phyloP scores from a whole-genome alignment of 148 eudicot genomes.

The Silene latifolia region DNA sequence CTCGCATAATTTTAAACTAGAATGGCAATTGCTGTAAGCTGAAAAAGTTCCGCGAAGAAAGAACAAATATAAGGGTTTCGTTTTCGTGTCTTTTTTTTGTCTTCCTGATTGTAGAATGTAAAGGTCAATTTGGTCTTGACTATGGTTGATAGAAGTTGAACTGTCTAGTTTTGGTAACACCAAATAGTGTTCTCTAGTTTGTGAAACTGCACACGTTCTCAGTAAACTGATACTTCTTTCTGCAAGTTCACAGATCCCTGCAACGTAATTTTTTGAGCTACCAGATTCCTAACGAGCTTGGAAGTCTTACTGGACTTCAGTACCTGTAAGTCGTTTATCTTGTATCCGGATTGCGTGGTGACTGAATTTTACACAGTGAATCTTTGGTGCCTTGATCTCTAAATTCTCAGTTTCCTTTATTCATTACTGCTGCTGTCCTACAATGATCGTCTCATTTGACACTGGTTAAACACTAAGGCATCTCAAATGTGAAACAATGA shows the following conservation, averaged over 20 bases:
- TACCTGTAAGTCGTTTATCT: slow-evolving; percentile 58
- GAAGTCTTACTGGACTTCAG: slow-evolving; percentile 70
- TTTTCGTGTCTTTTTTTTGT: background rate
- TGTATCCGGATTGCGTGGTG: background rate
- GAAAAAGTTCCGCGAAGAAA: no score
- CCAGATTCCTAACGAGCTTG: slow-evolving; percentile 67
- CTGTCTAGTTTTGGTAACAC: no score
- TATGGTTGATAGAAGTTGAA: background rate
- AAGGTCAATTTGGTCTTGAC: background rate
- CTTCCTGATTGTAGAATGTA: background rate
- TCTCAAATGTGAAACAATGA: background rate
- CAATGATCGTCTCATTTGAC: background rate
- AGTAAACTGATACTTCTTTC: slow-evolving; percentile 10
- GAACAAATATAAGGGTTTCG: no score
- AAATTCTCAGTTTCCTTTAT: background rate
- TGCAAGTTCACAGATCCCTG: slow-evolving; percentile 51
- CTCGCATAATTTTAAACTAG: no score
- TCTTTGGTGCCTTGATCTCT: slow-evolving; percentile 1
- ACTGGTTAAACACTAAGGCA: background rate
- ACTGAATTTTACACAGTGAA: background rate
- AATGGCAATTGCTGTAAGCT: no score
- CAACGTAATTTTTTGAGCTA: slow-evolving; percentile 88
- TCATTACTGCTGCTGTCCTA: background rate
- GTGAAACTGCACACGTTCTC: no score
- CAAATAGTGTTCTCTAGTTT: no score